Base-by-base conservation (phyloP, 176 grass and related monocot genomes). In the Chloris gayana region DNA sequence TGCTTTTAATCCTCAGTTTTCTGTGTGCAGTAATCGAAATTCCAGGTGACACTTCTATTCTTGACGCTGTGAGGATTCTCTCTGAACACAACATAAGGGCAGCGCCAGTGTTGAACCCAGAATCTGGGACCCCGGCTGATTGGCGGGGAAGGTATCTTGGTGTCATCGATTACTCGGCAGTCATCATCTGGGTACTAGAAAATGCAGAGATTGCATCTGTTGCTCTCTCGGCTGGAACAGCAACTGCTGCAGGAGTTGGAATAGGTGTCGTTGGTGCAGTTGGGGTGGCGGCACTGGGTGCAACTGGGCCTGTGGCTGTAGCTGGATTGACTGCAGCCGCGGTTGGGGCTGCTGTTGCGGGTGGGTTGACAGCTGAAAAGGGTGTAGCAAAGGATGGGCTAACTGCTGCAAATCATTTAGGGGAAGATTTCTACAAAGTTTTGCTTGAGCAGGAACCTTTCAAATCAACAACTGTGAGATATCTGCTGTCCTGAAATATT, bases 51-150 rank as follows among this genome's bases (percentile, higher is more conserved):
- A 91, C 79, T 71, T 84, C 85, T 24, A 34, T 97, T 56, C 77
- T 94, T 69, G 95, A 89, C 8, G 85, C 95, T 61, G 95, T 94
- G 45, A 82, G 44, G 82, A 90, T 87, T 76, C 88, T 97, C 56
- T 92, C 95, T 56, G 87, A 88, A 50, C 71, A 94, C 63, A 90
- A 92, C 67, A 97, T 97, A 81, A 88, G 91, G 86, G 82, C 96
- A 60, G 92, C 92, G 8, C 96, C 92, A 1, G 90, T 98, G 62
- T 72, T 86, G 64, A 91, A 93, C 80, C 74, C 63, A 1, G 86
- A 95, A 30, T 73, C 84, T 64, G 87, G 67, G 13, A 70, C 42
- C 73, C 84, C 35, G 3, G 82, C 64, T 81, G 80, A 90, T 81
- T 98, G 92, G 90, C 79, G 84, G 64, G 81, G 75, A 38, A 88